Conservation (phyloP, 371 early-diverging fungal species). For the Mucor mucedo region DNA sequence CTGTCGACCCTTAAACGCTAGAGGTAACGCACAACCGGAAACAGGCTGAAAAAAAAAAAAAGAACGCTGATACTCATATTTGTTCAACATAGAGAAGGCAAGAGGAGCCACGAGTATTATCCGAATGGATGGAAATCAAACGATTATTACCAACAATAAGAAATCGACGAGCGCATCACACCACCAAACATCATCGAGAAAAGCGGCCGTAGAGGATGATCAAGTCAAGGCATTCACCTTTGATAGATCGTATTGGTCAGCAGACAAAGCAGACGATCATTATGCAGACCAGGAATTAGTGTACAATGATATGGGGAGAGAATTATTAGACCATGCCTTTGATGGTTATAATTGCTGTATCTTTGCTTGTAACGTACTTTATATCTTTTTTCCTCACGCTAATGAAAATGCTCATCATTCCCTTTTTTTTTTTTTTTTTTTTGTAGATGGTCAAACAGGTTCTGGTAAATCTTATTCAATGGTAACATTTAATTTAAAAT, state of each 20-base stretch:
- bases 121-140: conserved; percentile 71
- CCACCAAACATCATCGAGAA: conserved; percentile 14
- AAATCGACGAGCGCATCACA: conserved; percentile 11
- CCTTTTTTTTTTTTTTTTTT: too few relatives aligned
- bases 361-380: conserved; percentile 68
- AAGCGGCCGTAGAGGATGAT: conserved; percentile 26
- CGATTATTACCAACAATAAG: conserved; percentile 57
- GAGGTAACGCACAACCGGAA: conserved; percentile 55
- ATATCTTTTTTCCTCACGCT: not conserved
- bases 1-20: conserved; percentile 76
- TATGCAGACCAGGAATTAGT: conserved; percentile 79
- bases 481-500: conserved; percentile 44
- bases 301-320: conserved; percentile 78
- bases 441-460: conserved; percentile 83
- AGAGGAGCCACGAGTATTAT: conserved; percentile 62
- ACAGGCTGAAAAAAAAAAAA: conserved; percentile 1
- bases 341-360: conserved; percentile 87
- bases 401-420: not conserved
- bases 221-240: conserved; percentile 72
- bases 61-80: not conserved
- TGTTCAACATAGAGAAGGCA: conserved; percentile 50
- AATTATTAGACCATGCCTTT: conserved; percentile 83
- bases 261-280: conserved; percentile 56
- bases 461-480: conserved; percentile 83
- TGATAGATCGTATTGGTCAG: conserved; percentile 85